Evolutionary conservation across 2,329 filamentous ascomycete species (phyloP), one percentile per base, ranked within the genome.

Genomic region (Fusarium sp.): DNA sequence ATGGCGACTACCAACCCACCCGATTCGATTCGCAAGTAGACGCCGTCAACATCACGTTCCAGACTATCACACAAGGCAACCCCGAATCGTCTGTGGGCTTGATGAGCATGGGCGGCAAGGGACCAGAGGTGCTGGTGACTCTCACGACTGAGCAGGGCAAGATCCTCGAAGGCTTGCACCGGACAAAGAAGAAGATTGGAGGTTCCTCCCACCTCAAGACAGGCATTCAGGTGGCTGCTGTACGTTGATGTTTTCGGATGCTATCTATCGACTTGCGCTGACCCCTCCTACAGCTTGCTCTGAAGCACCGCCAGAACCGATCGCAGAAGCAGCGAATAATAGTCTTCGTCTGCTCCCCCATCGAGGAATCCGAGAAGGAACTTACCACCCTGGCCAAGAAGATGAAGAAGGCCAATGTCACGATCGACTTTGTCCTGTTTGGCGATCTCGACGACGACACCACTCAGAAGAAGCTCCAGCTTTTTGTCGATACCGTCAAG

Each of bases 261-360:
- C 13, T 22, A 20, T 14, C 6, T 18, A 45, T 31, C 37, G 9
- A 20, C 8, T 24, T 34, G 59, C 14, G 31, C 70, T 77, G 20
- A 77, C 79, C 82, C 60, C 79, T 67, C 35, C 9, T 47, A 45
- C 80, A 98, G 95, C 90, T 99, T 79, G 96, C 96, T 45, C 89
- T 99, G 79, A 98, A 98, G 87, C 96, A 99, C 86, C 93, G 96
- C 79, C 95, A 98, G 86, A 98, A 99, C 87, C 98, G 98, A 85
- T 94, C 94, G 58, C 96, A 98, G 85, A 92, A 94, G 78, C 95
- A 98, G 88, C 93, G 96, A 76, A 97, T 99, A 88, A 93, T 99
- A 84, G 95, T 97, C 70, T 98, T 99, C 84, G 93, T 95, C 73
- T 99, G 96, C 89, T 98, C 95, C 47, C 93, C 95, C 31, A 92